Conservation (phyloP, 306 rosid species). For the Quillaja saponaria region DNA sequence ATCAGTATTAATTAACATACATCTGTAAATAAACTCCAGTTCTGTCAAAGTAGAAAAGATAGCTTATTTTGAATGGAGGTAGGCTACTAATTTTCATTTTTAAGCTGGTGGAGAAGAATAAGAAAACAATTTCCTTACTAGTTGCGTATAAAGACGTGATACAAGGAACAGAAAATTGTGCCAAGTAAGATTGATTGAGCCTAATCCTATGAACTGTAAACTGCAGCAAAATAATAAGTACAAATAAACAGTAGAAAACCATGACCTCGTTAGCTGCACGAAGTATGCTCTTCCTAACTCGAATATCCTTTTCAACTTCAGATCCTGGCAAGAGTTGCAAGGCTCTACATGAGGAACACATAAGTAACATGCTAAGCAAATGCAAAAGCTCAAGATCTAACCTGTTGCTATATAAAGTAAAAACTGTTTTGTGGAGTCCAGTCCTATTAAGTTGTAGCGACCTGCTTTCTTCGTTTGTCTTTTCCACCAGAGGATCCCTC, state of each 20-base stretch:
- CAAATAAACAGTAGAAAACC: background rate
- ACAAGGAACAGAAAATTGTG: slow-evolving; percentile 13
- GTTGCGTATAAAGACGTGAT: slow-evolving; percentile 4
- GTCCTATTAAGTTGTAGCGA: slow-evolving; percentile 77
- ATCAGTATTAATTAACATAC: slow-evolving; percentile 6
- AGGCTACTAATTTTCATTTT: slow-evolving; percentile 17
- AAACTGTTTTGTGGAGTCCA: slow-evolving; percentile 86
- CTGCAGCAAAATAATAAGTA: slow-evolving; percentile 2
- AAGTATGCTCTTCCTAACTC: slow-evolving; percentile 80
- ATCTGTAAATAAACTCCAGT: slow-evolving; percentile 11
- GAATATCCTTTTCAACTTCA: slow-evolving; percentile 84
- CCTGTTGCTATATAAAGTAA: slow-evolving; percentile 87
- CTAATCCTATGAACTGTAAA: background rate
- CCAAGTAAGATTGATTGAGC: slow-evolving; percentile 15
- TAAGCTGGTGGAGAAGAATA: slow-evolving; percentile 23
- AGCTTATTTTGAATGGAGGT: background rate
- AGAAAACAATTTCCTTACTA: slow-evolving; percentile 8
- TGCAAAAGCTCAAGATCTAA: slow-evolving; percentile 35
- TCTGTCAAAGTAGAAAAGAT: slow-evolving; percentile 5
- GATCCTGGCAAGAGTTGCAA: slow-evolving; percentile 56
- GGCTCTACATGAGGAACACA: slow-evolving; percentile 28
- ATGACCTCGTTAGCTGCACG: slow-evolving; percentile 86
- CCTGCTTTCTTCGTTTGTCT: slow-evolving; percentile 88
- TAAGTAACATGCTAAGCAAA: slow-evolving; percentile 15
- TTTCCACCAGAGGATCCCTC: slow-evolving; percentile 88